Evolutionary conservation across 2,329 filamentous ascomycete genomes (phyloP), one percentile per base, ranked within the genome.

Genomic region (Fusarium ramigenum): DNA sequence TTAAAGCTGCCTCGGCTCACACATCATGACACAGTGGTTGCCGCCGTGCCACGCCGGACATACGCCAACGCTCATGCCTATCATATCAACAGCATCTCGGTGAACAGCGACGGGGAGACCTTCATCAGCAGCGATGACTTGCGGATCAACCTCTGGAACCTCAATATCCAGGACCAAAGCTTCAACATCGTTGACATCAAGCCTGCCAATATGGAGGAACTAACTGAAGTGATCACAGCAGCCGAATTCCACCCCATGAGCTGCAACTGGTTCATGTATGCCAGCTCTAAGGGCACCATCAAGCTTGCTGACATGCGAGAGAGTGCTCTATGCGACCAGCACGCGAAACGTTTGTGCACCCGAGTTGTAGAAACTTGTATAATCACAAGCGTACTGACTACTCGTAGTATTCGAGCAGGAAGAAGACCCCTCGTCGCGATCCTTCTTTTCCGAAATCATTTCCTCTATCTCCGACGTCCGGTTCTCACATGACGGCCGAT

Each of bases 181-280:
- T 99, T 99, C 89, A 99, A 99, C 85, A 99, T 99, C 81, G 96
- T 99, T 71, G 96, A 99, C 83, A 99, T 99, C 87, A 99, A 99
- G 84, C 96, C 96, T 14, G 96, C 96, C 44, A 99, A 99, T 83
- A 99, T 99, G 96, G 96, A 99, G 84, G 96, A 99, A 86, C 88
- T 99, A 74, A 99, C 96, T 2, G 96, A 99, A 83, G 96, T 99
- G 77, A 98, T 99, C 80, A 99, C 96, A 18, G 96, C 96, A 46
- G 96, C 96, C 60, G 96, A 99, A 81, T 99, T 99, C 80, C 96
- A 99, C 81, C 96, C 96, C 10, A 87, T 92, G 79, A 97, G 95
- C 87, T 99, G 96, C 88, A 98, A 99, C 84, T 97, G 94, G 95
- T 98, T 99, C 86, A 99, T 99, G 96, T 99, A 98, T 82, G 96